phyloP scores from a whole-genome alignment of 257 asterid species.

The Avicennia marina region DNA sequence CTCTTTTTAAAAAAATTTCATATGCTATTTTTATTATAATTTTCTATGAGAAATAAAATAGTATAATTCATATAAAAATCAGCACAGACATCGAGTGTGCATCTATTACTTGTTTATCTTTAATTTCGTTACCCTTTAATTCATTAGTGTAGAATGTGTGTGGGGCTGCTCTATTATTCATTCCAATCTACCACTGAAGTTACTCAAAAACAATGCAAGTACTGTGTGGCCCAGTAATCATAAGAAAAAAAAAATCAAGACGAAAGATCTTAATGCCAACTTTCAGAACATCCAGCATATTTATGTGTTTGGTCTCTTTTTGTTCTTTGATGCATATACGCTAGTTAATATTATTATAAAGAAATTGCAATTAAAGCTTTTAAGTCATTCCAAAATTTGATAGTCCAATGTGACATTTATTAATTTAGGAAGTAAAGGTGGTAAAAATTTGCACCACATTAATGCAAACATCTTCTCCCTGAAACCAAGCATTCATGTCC shows the following conservation, averaged over 20 bases:
- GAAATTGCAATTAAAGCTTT: no score
- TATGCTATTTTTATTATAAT: no score
- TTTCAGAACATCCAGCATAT: not conserved
- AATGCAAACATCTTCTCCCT: not conserved
- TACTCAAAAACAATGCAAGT: constrained; percentile 1
- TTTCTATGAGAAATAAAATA: no score
- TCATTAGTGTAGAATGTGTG: constrained; percentile 24
- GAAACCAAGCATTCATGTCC: constrained; percentile 1
- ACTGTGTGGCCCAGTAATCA: constrained; percentile 25
- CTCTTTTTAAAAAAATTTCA: no score
- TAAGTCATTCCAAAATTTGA: no score
- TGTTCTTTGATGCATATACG: no score
- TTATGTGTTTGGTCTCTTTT: constrained; percentile 10
- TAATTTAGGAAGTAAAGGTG: not conserved
- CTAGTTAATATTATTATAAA: no score
- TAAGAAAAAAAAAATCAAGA: constrained; percentile 18
- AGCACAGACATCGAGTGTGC: no score
- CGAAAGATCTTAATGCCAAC: constrained; percentile 25
- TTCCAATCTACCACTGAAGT: constrained; percentile 17
- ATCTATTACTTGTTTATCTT: no score
- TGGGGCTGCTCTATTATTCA: constrained; percentile 22
- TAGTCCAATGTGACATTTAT: not conserved
- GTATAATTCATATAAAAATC: no score
- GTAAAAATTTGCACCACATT: not conserved
- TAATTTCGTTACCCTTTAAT: constrained; percentile 33